phyloP scores from a whole-genome alignment of 257 asterid species.

The Forsythia suspensa region DNA sequence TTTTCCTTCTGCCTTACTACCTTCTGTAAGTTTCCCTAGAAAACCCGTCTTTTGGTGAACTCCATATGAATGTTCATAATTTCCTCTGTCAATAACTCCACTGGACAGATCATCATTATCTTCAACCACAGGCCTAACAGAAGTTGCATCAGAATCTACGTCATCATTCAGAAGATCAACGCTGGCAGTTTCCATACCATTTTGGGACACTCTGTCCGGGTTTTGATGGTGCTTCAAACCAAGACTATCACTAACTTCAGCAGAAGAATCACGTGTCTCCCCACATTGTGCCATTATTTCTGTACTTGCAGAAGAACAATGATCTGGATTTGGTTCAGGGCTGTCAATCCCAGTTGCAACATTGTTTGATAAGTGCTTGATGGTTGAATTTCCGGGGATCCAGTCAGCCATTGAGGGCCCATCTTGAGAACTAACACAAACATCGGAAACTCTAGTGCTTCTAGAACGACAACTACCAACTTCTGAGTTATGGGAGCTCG shows the following conservation, averaged over 20 bases:
- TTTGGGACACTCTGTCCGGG: constrained; percentile 27
- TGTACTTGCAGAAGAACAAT: constrained; percentile 23
- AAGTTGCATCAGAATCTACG: constrained; percentile 31
- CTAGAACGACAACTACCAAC: constrained; percentile 50
- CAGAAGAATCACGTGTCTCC: constrained; percentile 31
- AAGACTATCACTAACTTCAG: constrained; percentile 28
- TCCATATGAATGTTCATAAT: constrained; percentile 27
- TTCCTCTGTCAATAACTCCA: constrained; percentile 21
- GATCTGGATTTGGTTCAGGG: constrained; percentile 31
- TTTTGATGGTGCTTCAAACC: constrained; percentile 35
- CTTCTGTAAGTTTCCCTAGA: constrained; percentile 44
- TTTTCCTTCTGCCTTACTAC: constrained; percentile 42
- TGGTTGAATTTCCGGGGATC: constrained; percentile 40
- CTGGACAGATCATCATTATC: constrained; percentile 33
- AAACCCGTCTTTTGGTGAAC: constrained; percentile 25
- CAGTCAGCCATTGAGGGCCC: constrained; percentile 40
- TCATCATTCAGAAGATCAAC: constrained; percentile 33
- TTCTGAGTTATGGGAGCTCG: constrained; percentile 43
- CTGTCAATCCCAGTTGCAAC: constrained; percentile 30
- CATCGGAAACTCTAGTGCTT: constrained; percentile 36
- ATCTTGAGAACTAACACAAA: constrained; percentile 37
- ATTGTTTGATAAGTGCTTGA: constrained; percentile 35
- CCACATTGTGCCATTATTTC: constrained; percentile 18
- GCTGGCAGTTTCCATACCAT: constrained; percentile 31
- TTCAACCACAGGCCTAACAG: constrained; percentile 39